Percentiles rank a stretch among this genome's conserved stretches.
phyloP scores from a whole-genome alignment of 441 rosid genomes.

The Croton laevigatus region DNA sequence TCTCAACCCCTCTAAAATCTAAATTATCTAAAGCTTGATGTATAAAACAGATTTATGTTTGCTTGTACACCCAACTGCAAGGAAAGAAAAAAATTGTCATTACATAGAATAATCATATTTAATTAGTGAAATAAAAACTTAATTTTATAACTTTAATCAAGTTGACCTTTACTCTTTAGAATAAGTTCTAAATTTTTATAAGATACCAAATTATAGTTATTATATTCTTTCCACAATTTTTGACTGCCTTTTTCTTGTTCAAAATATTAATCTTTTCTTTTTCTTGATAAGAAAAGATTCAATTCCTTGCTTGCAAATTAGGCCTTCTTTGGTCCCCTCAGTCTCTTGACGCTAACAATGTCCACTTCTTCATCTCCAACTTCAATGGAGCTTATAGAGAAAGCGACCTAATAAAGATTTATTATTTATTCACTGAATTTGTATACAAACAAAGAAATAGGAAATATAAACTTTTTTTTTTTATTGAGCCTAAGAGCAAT shows the following conservation, averaged over 20 bases:
- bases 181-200: neutral
- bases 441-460: neutral
- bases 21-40: neutral
- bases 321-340: slow-evolving; percentile 25
- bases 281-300: neutral
- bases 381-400: neutral
- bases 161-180: slow-evolving; percentile 18
- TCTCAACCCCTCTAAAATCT: neutral
- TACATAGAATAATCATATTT: neutral
- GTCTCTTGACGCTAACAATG: neutral
- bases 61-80: neutral
- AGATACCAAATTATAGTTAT: slow-evolving; percentile 11
- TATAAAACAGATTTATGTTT: neutral
- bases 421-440: slow-evolving; percentile 1
- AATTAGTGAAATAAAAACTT: neutral
- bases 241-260: slow-evolving; percentile 19
- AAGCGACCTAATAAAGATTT: neutral
- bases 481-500: neutral
- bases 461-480: neutral
- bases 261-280: neutral
- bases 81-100: neutral
- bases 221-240: slow-evolving; percentile 16
- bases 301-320: slow-evolving; percentile 39
- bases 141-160: slow-evolving; percentile 17
- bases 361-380: neutral